Evolutionary conservation across 164 flowering plant genomes (phyloP).

Genomic region (Tetrastigma voinierianum): DNA sequence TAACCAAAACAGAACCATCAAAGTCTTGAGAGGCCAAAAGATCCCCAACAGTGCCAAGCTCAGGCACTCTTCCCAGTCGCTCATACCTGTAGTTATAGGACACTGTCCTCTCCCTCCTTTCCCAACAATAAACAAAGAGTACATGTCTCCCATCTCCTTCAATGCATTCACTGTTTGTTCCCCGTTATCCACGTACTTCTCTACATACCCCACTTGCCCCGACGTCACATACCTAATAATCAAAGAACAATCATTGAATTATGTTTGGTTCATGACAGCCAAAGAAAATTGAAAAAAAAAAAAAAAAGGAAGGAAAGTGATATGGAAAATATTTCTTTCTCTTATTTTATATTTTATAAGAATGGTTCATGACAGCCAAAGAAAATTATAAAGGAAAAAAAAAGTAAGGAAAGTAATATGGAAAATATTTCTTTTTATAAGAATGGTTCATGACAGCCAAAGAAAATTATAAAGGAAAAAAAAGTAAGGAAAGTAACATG

Average conservation of each 20-base stretch:
- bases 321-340: no score
- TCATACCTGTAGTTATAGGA: constrained; percentile 55
- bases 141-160: constrained; percentile 51
- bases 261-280: no score
- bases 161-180: constrained; percentile 44
- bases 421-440: no score
- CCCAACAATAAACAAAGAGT: constrained; percentile 64
- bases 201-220: constrained; percentile 49
- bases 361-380: no score
- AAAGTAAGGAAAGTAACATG: no score
- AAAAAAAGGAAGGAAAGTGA: not conserved
- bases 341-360: no score
- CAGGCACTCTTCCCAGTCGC: constrained; percentile 92
- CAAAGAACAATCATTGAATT: no score
- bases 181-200: constrained; percentile 50
- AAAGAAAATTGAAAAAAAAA: not conserved
- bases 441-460: no score
- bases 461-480: not conserved
- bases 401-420: not conserved
- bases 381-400: not conserved
- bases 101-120: constrained; percentile 46
- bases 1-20: constrained; percentile 58
- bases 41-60: constrained; percentile 75
- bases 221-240: constrained; percentile 48
- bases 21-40: constrained; percentile 74